Percentiles rank a stretch among this genome's conserved stretches.
These are phyloP conservation scores for Aspergillus calidoustus DNA, from an alignment of 2,329 filamentous ascomycete species.

Conservation along the genomic window DNA sequence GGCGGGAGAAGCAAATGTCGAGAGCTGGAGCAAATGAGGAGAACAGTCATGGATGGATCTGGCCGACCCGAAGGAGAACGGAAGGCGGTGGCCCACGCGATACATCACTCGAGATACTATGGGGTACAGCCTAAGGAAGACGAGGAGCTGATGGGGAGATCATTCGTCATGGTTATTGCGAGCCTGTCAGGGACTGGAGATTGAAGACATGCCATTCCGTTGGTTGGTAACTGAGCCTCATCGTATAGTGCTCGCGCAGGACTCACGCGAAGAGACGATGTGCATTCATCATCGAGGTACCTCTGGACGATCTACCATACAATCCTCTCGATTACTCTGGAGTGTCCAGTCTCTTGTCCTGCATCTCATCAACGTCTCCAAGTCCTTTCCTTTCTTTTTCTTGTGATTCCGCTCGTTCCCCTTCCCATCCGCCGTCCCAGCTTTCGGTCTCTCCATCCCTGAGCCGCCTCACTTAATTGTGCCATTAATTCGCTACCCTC, in stretches of 20 bases:
- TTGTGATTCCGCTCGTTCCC: neutral
- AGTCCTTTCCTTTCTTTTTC: slow-evolving; percentile 7
- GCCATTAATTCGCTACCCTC: slow-evolving; percentile 16
- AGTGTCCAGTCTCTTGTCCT: neutral
- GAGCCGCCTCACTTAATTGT: slow-evolving; percentile 21
- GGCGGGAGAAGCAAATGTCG: neutral
- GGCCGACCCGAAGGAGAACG: neutral
- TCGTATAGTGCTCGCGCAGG: neutral
- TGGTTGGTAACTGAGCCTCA: slow-evolving; percentile 3
- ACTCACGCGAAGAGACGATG: neutral
- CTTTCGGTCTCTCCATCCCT: slow-evolving; percentile 14
- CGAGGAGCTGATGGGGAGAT: neutral
- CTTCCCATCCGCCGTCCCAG: slow-evolving; percentile 6
- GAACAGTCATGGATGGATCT: neutral
- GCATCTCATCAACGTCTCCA: slow-evolving; percentile 1
- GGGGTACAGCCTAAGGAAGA: neutral
- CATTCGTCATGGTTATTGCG: neutral
- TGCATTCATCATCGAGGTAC: neutral
- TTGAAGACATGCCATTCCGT: neutral
- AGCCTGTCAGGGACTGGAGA: neutral
- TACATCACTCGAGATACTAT: neutral
- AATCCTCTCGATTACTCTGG: neutral
- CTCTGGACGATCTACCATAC: neutral
- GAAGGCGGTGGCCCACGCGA: slow-evolving; percentile 12
- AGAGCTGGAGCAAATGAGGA: neutral